Percentiles rank a stretch among this genome's conserved stretches.
Evolutionary conservation across 257 asterid species (phyloP).

Genomic region (Agastache rugosa): DNA sequence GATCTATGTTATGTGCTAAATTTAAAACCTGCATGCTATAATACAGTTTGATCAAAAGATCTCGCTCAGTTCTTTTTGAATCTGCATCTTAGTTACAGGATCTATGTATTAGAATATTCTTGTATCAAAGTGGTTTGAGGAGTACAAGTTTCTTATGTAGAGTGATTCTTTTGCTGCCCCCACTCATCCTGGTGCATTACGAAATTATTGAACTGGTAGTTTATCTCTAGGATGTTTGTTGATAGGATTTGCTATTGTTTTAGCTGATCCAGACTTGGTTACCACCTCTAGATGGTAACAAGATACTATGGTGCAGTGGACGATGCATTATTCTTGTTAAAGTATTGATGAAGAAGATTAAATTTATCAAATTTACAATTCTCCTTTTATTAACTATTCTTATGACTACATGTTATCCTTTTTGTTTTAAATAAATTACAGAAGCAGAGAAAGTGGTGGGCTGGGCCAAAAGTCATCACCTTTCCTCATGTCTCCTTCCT

Average conservation of each 20-base stretch:
- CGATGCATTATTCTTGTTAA: conserved; percentile 4
- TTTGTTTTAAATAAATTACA: conserved; percentile 40
- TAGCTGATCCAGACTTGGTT: no score
- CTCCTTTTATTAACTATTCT: conserved; percentile 19
- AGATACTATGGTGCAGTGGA: not conserved
- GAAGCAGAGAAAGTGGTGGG: conserved; percentile 95
- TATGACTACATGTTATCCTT: not conserved
- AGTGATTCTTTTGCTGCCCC: conserved; percentile 20
- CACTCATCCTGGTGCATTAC: conserved; percentile 14
- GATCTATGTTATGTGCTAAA: conserved; percentile 19
- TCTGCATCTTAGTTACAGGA: conserved; percentile 7
- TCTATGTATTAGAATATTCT: not conserved
- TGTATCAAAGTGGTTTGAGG: conserved; percentile 20
- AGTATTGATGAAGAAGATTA: not conserved
- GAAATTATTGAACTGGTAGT: not conserved
- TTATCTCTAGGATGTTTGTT: not conserved
- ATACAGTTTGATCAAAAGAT: not conserved
- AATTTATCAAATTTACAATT: not conserved
- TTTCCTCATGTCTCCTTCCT: conserved; percentile 74
- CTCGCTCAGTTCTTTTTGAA: conserved; percentile 16
- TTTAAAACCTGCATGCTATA: conserved; percentile 5
- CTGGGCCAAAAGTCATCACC: conserved; percentile 95
- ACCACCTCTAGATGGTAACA: no score
- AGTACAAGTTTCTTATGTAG: conserved; percentile 2
- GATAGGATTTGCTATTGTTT: not conserved